Conservation (phyloP, 2,329 filamentous ascomycete genomes). For the Colletotrichum sp. region DNA sequence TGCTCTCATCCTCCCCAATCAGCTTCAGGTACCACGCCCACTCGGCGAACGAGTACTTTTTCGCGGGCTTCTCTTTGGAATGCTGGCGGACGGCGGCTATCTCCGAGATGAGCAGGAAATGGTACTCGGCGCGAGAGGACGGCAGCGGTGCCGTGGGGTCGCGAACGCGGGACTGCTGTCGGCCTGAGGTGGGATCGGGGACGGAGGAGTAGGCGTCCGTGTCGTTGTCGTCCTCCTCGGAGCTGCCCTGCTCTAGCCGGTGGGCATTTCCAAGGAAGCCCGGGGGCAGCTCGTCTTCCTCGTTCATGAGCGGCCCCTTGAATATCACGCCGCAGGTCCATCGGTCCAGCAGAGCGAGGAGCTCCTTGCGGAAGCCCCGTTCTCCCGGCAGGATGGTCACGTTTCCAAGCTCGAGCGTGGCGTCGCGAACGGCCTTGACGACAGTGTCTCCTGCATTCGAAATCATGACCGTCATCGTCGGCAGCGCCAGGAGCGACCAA, state of each 20-base stretch:
- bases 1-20: conserved; percentile 70
- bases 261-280: conserved; percentile 45
- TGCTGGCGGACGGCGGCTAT: conserved; percentile 73
- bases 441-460: conserved; percentile 86
- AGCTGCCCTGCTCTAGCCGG: conserved; percentile 2
- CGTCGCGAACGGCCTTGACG: conserved; percentile 64
- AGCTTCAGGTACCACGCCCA: conserved; percentile 86
- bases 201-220: conserved; percentile 17
- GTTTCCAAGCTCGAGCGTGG: conserved; percentile 60
- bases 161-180: conserved; percentile 40
- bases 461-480: conserved; percentile 87
- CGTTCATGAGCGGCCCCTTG: conserved; percentile 23
- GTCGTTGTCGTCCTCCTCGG: conserved; percentile 26
- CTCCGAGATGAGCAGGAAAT: conserved; percentile 72
- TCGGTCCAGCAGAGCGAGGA: conserved; percentile 41
- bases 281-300: conserved; percentile 41
- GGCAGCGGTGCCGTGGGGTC: conserved; percentile 41
- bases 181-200: conserved; percentile 5
- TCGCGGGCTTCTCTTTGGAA: conserved; percentile 59
- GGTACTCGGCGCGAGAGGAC: conserved; percentile 48
- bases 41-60: conserved; percentile 79
- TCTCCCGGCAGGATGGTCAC: conserved; percentile 68
- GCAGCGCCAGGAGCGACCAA: conserved; percentile 85
- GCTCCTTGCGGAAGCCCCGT: conserved; percentile 47
- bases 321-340: conserved; percentile 14